Evolutionary conservation across 176 grass and related monocot species (phyloP), one percentile per base, ranked within the genome.

Genomic region (Pontederia crassipes): DNA sequence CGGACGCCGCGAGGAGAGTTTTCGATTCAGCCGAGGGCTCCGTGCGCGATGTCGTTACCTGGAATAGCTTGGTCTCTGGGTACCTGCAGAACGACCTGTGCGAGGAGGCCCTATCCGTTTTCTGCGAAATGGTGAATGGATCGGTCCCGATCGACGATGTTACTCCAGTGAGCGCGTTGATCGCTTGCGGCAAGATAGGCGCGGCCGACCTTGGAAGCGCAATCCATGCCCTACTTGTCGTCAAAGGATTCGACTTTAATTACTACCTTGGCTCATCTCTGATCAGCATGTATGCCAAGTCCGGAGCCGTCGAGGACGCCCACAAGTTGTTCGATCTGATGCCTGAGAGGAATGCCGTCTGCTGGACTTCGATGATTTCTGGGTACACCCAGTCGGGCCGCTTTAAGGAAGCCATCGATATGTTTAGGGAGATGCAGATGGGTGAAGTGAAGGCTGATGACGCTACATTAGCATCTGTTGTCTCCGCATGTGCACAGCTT

Each of bases 41-140:
- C 35, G 65, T 70, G n/a, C 72, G 69, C 26, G 92, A 97, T 64
- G 70, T 64, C 12, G 78, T 97, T 72, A 88, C 87, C 46, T 91
- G 92, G 92, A 91, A 91, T 69, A 97, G 80, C 56, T 70, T 97
- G 71, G 81, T 90, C 54, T 78, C 81, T 17, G 86, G 87, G 56
- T 97, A 83, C 67, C 12, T 81, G 59, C 78, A 68, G 68, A 55
- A 67, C 68, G 79, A 80, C 10, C 52, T 87, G 64, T 83, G 79
- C 57, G 75, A 70, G 51, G 82, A 78, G 46, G 80, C 76, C 17
- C 60, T 96, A 55, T 54, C 35, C 66, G 73, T 80, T 54, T 87
- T 90, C 63, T 52, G 58, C 17, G 64, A 78, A 67, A 96, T 96
- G 86, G 28, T 71, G 28, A 72, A 75, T 32, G 66, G 49, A 24